Percentiles rank a stretch among this genome's conserved stretches.
Evolutionary conservation across 2,329 filamentous ascomycete genomes (phyloP).

Genomic region (Ophioceras dolichostomum): DNA sequence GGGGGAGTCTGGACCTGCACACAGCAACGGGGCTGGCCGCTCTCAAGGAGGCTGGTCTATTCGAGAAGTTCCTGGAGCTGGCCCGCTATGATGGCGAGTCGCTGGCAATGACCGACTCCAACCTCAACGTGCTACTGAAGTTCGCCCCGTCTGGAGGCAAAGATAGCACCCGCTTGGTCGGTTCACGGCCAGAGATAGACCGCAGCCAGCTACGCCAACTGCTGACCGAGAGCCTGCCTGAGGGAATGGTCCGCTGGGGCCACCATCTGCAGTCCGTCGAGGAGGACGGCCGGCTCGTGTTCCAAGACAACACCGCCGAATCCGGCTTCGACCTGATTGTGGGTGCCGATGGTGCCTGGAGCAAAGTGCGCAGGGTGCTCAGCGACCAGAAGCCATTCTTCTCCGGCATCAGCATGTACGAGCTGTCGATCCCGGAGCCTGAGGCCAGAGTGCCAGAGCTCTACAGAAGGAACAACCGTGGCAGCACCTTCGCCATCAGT

Average conservation of each 20-base stretch:
- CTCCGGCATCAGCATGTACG: slow-evolving; percentile 29
- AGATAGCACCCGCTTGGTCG: slow-evolving; percentile 2
- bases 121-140: slow-evolving; percentile 21
- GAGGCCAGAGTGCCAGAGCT: slow-evolving; percentile 28
- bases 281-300: slow-evolving; percentile 18
- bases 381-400: slow-evolving; percentile 28
- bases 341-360: slow-evolving; percentile 24
- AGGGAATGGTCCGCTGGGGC: slow-evolving; percentile 32
- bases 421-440: slow-evolving; percentile 27
- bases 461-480: slow-evolving; percentile 30
- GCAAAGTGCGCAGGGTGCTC: slow-evolving; percentile 20
- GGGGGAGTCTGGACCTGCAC: slow-evolving; percentile 43
- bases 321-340: slow-evolving; percentile 25
- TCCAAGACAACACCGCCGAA: slow-evolving; percentile 18
- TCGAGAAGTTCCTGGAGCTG: slow-evolving; percentile 33
- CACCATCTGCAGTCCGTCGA: slow-evolving; percentile 26
- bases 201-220: slow-evolving; percentile 29
- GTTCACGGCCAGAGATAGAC: slow-evolving; percentile 40
- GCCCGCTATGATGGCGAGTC: slow-evolving; percentile 40
- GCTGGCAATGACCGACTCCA: slow-evolving; percentile 29
- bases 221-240: slow-evolving; percentile 30
- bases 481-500: slow-evolving; percentile 31
- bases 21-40: slow-evolving; percentile 35
- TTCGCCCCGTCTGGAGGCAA: slow-evolving; percentile 17
- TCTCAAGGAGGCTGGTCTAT: slow-evolving; percentile 35